Evolutionary conservation across 805 yeast species (phyloP).

Genomic region (Saturnispora gosingensis): DNA sequence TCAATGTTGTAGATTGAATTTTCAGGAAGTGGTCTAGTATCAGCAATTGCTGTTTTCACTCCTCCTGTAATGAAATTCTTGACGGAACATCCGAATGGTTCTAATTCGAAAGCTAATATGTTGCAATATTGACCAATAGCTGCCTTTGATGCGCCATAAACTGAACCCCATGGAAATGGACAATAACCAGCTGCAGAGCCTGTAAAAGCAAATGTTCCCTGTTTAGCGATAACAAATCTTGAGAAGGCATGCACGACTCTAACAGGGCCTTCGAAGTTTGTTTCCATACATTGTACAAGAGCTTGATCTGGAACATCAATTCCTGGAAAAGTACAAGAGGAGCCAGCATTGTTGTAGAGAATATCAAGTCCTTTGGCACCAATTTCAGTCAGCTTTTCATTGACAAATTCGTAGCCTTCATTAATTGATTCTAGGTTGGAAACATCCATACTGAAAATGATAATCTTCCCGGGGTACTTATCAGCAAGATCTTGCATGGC

Average conservation of each 20-base stretch:
- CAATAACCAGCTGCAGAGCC: slow-evolving; percentile 61
- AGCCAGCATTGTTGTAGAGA: slow-evolving; percentile 58
- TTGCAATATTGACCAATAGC: slow-evolving; percentile 68
- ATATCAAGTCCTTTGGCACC: slow-evolving; percentile 38
- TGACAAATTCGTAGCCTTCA: slow-evolving; percentile 35
- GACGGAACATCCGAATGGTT: slow-evolving; percentile 64
- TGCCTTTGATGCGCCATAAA: slow-evolving; percentile 63
- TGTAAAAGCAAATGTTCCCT: slow-evolving; percentile 65
- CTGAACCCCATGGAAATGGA: slow-evolving; percentile 62
- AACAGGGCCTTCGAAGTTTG: slow-evolving; percentile 64
- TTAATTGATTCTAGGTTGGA: slow-evolving; percentile 39
- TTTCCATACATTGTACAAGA: slow-evolving; percentile 44
- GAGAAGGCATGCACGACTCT: slow-evolving; percentile 50
- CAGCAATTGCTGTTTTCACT: slow-evolving; percentile 62
- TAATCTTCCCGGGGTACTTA: slow-evolving; percentile 32
- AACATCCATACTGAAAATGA: slow-evolving; percentile 49
- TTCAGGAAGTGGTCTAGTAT: slow-evolving; percentile 49
- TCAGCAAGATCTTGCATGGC: slow-evolving; percentile 44
- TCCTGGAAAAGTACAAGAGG: slow-evolving; percentile 59
- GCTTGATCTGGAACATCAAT: slow-evolving; percentile 47
- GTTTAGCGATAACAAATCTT: slow-evolving; percentile 38
- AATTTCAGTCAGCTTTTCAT: slow-evolving; percentile 11
- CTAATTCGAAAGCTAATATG: slow-evolving; percentile 54
- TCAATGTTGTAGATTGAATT: slow-evolving; percentile 43
- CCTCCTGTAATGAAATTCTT: slow-evolving; percentile 69